Evolutionary conservation across 2,329 filamentous ascomycete genomes (phyloP), one percentile per base, ranked within the genome.

Genomic region (Fusarium neocosmosporiellum): DNA sequence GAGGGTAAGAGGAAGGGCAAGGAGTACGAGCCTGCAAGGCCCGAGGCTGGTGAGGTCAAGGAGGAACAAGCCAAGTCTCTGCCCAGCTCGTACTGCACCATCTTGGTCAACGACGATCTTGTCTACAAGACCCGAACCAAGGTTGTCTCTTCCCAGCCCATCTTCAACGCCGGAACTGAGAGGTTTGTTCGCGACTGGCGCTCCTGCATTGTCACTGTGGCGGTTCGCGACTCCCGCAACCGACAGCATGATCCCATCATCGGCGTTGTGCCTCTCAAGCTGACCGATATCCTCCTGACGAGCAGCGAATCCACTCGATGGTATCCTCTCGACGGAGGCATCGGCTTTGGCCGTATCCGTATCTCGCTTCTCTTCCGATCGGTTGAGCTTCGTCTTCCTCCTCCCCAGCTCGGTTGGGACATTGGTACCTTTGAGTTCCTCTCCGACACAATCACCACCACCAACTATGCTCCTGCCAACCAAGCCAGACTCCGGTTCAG

Each of bases 141-240:
- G 86, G 95, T 95, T 5, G 93, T 97, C 9, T 97, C 93, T 37
- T 97, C 94, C 60, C 95, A 97, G 80, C 96, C 96, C 2, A 98
- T 98, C 72, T 98, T 98, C 88, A 98, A 98, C 76, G 95, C 96
- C 4, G 96, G 96, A 67, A 98, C 95, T 0, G 96, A 99, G 79
- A 90, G 93, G 14, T 98, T 98, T 77, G 86, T 98, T 33, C 92
- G 96, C 24, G 96, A 99, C 79, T 99, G 96, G 96, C 89, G 94
- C 71, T 96, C 94, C 20, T 88, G 90, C 53, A 93, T 98, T 65
- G 88, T 97, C 62, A 98, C 95, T 0, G 88, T 98, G 58, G 93
- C 94, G 1, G 95, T 98, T 18, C 92, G 96, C 29, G 96, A 98
- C 80, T 91, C 93, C 13, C 91, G 96, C 36, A 94, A 98, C 81